Conservation (phyloP, 148 eudicot genomes). For the Tetragonia tetragonoides region DNA sequence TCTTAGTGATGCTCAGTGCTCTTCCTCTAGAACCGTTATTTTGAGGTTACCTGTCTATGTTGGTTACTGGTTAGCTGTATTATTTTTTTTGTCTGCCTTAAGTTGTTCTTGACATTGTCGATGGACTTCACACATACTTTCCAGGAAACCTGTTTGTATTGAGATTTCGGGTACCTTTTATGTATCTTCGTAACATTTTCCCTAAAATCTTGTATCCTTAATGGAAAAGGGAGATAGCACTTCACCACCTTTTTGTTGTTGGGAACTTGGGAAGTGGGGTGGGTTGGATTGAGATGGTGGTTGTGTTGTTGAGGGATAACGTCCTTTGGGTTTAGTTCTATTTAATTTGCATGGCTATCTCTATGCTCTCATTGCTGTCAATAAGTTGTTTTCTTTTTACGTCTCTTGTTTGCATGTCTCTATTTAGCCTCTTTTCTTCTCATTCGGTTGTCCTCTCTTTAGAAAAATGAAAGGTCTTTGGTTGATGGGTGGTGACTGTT, state of each 20-base stretch:
- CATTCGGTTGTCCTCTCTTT: neutral
- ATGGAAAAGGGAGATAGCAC: neutral
- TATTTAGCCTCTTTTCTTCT: neutral
- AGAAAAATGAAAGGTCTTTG: neutral
- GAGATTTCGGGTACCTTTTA: neutral
- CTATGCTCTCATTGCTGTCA: neutral
- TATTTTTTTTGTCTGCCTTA: neutral
- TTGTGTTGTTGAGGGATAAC: neutral
- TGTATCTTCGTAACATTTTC: too few relatives aligned
- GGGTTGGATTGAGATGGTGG: neutral
- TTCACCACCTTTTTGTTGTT: neutral
- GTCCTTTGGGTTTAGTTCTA: neutral
- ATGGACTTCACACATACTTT: neutral
- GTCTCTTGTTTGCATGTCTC: neutral
- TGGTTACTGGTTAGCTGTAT: neutral
- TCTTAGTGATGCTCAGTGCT: neutral
- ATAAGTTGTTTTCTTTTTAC: neutral
- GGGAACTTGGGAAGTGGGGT: neutral
- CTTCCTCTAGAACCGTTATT: too few relatives aligned
- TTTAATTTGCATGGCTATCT: neutral
- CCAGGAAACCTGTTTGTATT: neutral
- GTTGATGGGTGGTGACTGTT: neutral
- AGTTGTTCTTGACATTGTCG: neutral
- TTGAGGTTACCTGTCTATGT: neutral
- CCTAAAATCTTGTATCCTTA: too few relatives aligned